phyloP scores from a whole-genome alignment of 1,284 basidiomycete genomes.

The Melampsora allii-populina region DNA sequence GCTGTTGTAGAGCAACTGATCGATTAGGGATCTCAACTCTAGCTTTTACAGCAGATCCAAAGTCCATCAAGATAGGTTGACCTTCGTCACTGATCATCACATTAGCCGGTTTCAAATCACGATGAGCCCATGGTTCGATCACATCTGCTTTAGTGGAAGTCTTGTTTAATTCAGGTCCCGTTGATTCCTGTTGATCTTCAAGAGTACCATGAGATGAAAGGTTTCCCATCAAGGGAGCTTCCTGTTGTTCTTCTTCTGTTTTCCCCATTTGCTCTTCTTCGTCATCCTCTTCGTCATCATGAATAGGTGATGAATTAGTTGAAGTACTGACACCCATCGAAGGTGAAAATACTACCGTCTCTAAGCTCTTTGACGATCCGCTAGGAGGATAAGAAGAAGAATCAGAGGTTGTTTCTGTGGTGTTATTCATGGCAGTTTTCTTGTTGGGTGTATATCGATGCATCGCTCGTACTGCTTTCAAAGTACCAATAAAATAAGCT shows the following conservation, averaged over 20 bases:
- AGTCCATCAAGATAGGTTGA: conserved; percentile 52
- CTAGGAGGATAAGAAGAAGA: conserved; percentile 2
- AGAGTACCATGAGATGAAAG: background rate
- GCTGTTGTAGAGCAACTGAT: conserved; percentile 51
- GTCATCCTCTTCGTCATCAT: conserved; percentile 26
- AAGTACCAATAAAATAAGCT: conserved; percentile 51
- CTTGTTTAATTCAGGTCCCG: background rate
- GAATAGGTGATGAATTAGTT: conserved; percentile 9
- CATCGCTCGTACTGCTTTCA: conserved; percentile 51
- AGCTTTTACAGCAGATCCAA: conserved; percentile 51
- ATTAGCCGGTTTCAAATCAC: conserved; percentile 46
- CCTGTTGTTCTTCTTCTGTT: conserved; percentile 33
- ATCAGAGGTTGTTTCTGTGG: background rate
- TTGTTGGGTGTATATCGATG: conserved; percentile 47
- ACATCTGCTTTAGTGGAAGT: background rate
- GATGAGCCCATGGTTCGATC: conserved; percentile 28
- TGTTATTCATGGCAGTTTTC: conserved; percentile 46
- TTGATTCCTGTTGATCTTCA: background rate
- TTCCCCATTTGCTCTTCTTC: conserved; percentile 13
- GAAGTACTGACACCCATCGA: background rate
- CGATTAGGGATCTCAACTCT: conserved; percentile 49
- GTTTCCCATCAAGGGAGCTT: conserved; percentile 35
- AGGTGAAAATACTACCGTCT: conserved; percentile 29
- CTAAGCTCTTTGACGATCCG: conserved; percentile 6
- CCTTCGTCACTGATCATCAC: conserved; percentile 51